These are phyloP conservation scores for Tetrahymena thermophila DNA, from an alignment of 73 alveolate species.

Conservation along the genomic window DNA sequence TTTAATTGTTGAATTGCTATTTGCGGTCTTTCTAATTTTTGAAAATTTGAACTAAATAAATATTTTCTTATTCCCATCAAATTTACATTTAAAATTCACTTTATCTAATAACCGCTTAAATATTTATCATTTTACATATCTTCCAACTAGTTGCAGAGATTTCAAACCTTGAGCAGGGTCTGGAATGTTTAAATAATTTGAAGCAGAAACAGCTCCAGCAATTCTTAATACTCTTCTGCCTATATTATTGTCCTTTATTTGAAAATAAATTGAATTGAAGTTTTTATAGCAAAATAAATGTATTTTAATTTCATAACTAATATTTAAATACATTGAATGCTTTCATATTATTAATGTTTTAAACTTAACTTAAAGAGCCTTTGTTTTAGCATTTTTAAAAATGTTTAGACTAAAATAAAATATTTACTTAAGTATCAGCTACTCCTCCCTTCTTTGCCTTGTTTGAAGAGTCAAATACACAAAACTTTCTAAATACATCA, in stretches of 20 bases:
- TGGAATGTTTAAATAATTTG: conserved; percentile 21
- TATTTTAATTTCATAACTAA: too few relatives aligned
- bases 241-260: conserved; percentile 5
- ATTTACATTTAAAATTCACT: background rate
- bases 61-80: background rate
- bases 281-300: too few relatives aligned
- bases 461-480: conserved; percentile 30
- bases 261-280: background rate
- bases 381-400: background rate
- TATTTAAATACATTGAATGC: background rate
- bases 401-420: background rate
- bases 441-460: conserved; percentile 28
- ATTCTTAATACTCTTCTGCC: conserved; percentile 37
- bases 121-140: conserved; percentile 8
- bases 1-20: background rate
- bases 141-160: conserved; percentile 13
- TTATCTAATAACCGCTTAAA: background rate
- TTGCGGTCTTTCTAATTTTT: background rate
- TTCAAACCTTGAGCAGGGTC: conserved; percentile 35
- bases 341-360: too few relatives aligned
- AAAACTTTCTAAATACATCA: conserved; percentile 34
- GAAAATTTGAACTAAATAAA: background rate
- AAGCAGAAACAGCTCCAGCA: conserved; percentile 28
- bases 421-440: background rate
- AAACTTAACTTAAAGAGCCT: background rate